Conservation (phyloP, 2,329 filamentous ascomycete genomes). For the Nemania sp. region DNA sequence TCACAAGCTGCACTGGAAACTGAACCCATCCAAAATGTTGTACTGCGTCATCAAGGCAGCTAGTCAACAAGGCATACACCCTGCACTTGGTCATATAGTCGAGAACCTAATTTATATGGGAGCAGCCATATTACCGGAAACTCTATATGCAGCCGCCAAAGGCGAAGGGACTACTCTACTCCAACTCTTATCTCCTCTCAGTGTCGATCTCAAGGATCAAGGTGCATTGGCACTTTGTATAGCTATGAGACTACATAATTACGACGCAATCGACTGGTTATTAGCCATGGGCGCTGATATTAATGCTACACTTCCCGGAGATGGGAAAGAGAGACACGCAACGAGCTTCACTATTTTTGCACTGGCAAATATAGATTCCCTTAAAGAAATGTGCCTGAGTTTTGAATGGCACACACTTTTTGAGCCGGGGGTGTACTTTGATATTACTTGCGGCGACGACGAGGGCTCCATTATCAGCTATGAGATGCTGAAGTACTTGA, state of each 20-base stretch:
- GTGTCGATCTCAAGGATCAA: constrained; percentile 1
- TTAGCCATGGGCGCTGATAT: background rate
- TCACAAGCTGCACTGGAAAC: background rate
- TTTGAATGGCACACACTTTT: too few relatives aligned
- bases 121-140: background rate
- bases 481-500: constrained; percentile 17
- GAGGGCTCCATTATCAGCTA: too few relatives aligned
- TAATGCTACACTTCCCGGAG: background rate
- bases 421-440: too few relatives aligned
- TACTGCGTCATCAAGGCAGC: background rate
- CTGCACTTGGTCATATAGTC: background rate
- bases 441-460: fast-evolving
- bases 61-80: background rate
- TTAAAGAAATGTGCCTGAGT: too few relatives aligned
- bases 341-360: constrained; percentile 22
- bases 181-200: background rate
- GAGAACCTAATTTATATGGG: background rate
- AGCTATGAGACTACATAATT: background rate
- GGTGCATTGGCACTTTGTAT: constrained; percentile 7
- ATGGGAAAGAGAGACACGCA: background rate
- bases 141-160: background rate
- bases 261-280: constrained; percentile 9
- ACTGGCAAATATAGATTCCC: background rate
- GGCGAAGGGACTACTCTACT: constrained; percentile 3
- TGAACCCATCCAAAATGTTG: background rate